These are phyloP conservation scores for Voacanga thouarsii DNA, from an alignment of 257 asterid genomes.

Conservation along the genomic window DNA sequence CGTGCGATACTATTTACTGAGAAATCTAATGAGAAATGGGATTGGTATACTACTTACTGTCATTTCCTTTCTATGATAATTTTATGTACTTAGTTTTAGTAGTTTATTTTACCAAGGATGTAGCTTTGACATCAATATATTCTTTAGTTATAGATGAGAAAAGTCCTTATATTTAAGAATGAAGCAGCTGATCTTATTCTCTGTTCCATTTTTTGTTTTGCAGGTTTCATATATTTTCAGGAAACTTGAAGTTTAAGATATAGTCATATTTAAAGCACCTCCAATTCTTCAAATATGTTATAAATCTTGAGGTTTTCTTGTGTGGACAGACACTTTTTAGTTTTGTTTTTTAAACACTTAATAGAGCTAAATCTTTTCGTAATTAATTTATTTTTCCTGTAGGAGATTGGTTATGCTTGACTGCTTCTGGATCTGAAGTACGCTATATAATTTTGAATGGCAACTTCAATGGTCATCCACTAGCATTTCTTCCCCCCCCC, in stretches of 20 bases:
- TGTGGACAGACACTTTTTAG: not conserved
- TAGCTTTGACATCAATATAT: not conserved
- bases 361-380: conserved; percentile 6
- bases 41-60: not conserved
- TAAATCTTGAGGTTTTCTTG: conserved; percentile 7
- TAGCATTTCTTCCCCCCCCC: too few relatives aligned
- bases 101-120: not conserved
- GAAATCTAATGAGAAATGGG: not conserved
- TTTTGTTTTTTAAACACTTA: not conserved
- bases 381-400: conserved; percentile 24
- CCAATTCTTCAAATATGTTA: conserved; percentile 64
- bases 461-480: too few relatives aligned
- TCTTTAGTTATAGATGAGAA: not conserved
- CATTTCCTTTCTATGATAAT: not conserved
- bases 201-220: conserved; percentile 13
- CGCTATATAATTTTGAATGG: too few relatives aligned
- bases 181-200: conserved; percentile 9
- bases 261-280: conserved; percentile 90
- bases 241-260: conserved; percentile 75
- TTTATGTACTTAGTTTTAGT: not conserved
- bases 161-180: too few relatives aligned
- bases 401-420: conserved; percentile 73
- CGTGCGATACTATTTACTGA: too few relatives aligned
- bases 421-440: too few relatives aligned
- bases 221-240: conserved; percentile 88